phyloP scores from a whole-genome alignment of 164 flowering plant genomes.

The Chimonanthus salicifolius region DNA sequence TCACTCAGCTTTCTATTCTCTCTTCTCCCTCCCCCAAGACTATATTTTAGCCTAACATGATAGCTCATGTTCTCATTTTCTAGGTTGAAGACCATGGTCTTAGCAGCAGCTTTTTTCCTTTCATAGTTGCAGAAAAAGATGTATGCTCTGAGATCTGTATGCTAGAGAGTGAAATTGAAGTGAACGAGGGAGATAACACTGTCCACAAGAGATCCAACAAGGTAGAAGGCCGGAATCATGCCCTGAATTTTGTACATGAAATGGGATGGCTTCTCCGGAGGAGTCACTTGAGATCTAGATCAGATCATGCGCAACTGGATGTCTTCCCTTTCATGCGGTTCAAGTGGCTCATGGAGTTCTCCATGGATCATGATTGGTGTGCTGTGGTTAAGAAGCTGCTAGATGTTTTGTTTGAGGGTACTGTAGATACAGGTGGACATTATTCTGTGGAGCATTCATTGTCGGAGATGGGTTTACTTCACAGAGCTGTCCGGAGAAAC shows the following conservation, averaged over 20 bases:
- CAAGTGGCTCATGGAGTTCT: slow-evolving; percentile 68
- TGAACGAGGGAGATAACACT: slow-evolving; percentile 20
- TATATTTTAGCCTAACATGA: not conserved
- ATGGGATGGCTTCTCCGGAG: slow-evolving; percentile 89
- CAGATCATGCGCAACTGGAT: slow-evolving; percentile 24
- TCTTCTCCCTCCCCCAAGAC: not conserved
- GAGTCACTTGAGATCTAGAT: slow-evolving; percentile 32
- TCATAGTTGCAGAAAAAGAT: slow-evolving; percentile 72
- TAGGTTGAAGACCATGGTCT: slow-evolving; percentile 80
- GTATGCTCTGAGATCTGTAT: slow-evolving; percentile 69
- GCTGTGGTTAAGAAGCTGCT: slow-evolving; percentile 77
- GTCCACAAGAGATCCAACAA: slow-evolving; percentile 6
- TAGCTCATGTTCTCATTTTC: slow-evolving; percentile 1
- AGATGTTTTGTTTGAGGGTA: slow-evolving; percentile 45
- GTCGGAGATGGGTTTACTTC: slow-evolving; percentile 58
- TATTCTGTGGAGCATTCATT: slow-evolving; percentile 40
- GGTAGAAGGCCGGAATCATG: slow-evolving; percentile 36
- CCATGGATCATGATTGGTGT: slow-evolving; percentile 83
- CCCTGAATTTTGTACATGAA: slow-evolving; percentile 67
- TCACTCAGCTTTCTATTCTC: not conserved
- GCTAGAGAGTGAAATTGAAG: slow-evolving; percentile 54
- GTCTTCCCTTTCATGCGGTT: slow-evolving; percentile 50
- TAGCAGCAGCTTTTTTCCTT: slow-evolving; percentile 70
- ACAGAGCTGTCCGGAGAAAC: slow-evolving; percentile 64
- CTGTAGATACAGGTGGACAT: slow-evolving; percentile 34